A percentile compares a stretch with the other conserved stretches of the same genome.
These are phyloP conservation scores for Rugonectria rugulosa DNA, from an alignment of 2,329 filamentous ascomycete genomes.

Conservation along the genomic window DNA sequence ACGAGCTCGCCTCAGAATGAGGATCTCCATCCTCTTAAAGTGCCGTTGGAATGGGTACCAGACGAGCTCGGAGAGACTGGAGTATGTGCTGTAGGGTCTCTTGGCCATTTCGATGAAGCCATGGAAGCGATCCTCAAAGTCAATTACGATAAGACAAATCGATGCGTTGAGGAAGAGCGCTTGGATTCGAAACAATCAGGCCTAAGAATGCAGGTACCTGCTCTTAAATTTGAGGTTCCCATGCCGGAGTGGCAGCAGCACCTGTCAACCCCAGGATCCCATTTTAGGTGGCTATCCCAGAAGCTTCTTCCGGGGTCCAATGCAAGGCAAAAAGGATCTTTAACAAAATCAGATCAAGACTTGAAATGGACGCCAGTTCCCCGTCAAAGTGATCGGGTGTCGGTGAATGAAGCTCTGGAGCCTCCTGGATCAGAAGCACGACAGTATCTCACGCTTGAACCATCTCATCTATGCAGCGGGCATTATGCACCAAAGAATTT, in stretches of 20 bases:
- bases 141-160: constrained; percentile 15
- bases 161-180: constrained; percentile 40
- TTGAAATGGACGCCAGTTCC: constrained; percentile 39
- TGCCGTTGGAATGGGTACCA: neutral
- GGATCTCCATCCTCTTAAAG: neutral
- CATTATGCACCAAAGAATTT: constrained; percentile 18
- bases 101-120: constrained; percentile 34
- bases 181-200: constrained; percentile 35
- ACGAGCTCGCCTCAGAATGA: constrained; percentile 21
- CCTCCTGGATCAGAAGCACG: constrained; percentile 6
- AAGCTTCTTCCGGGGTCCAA: constrained; percentile 1
- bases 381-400: constrained; percentile 2
- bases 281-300: constrained; percentile 38
- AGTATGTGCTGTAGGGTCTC: neutral
- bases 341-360: constrained; percentile 21
- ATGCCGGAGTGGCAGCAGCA: constrained; percentile 33
- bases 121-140: constrained; percentile 33
- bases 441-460: constrained; percentile 24
- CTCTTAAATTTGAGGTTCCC: constrained; percentile 37
- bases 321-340: neutral
- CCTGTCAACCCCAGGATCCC: constrained; percentile 28
- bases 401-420: constrained; percentile 24
- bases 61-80: neutral
- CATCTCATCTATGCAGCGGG: constrained; percentile 23
- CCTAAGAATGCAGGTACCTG: constrained; percentile 40